These are phyloP conservation scores for Coniochaeta sp. DNA, from an alignment of 2,329 filamentous ascomycete species.

Conservation along the genomic window DNA sequence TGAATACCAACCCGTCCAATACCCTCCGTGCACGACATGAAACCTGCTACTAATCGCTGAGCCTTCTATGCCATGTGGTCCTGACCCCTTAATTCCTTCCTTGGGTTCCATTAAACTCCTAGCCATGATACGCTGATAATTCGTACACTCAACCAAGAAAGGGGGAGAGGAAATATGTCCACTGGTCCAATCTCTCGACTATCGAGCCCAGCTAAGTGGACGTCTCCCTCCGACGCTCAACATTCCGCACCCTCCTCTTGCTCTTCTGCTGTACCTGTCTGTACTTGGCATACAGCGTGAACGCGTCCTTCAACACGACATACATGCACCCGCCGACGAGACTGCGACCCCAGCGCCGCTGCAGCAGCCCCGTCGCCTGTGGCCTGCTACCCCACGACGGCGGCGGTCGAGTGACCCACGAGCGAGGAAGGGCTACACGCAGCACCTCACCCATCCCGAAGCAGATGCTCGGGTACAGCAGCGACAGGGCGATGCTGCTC, in stretches of 20 bases:
- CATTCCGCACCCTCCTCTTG: slow-evolving; percentile 27
- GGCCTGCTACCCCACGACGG: slow-evolving; percentile 8
- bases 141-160: not conserved
- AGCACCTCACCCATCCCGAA: slow-evolving; percentile 71
- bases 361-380: slow-evolving; percentile 55
- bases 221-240: slow-evolving; percentile 4
- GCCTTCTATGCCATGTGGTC: not conserved
- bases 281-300: slow-evolving; percentile 57
- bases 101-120: not conserved
- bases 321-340: slow-evolving; percentile 84
- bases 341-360: slow-evolving; percentile 82
- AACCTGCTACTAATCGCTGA: not conserved
- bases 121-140: not conserved
- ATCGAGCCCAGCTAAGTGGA: not conserved
- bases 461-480: slow-evolving; percentile 78
- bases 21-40: not conserved
- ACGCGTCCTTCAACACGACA: slow-evolving; percentile 68
- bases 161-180: too few relatives aligned
- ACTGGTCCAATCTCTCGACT: not conserved
- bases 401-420: slow-evolving; percentile 49
- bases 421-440: slow-evolving; percentile 56
- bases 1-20: too few relatives aligned
- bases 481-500: slow-evolving; percentile 42
- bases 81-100: not conserved
- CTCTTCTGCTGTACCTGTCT: slow-evolving; percentile 48